Conservation (phyloP, 2,329 filamentous ascomycete species). For the Diaporthe citrichinensis region DNA sequence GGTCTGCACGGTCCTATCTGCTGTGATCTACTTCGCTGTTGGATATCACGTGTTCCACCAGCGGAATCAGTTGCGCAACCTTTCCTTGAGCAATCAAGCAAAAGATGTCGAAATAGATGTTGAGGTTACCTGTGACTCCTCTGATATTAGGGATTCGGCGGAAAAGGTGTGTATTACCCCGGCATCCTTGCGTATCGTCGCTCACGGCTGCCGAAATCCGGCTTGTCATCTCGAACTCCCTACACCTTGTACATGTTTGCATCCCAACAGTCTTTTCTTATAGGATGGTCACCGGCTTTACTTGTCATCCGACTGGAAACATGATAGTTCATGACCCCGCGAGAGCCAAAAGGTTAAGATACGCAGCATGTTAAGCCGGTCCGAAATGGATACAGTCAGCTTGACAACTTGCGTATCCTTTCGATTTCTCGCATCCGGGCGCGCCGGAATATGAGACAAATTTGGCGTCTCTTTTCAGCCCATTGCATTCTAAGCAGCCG, state of each 20-base stretch:
- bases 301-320: slow-evolving; percentile 3
- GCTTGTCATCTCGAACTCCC: background rate
- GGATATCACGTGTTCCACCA: slow-evolving; percentile 73
- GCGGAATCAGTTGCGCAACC: slow-evolving; percentile 67
- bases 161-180: slow-evolving; percentile 40
- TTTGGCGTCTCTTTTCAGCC: slow-evolving; percentile 1
- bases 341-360: background rate
- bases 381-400: background rate
- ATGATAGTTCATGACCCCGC: background rate
- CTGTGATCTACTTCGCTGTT: slow-evolving; percentile 69
- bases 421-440: background rate
- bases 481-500: background rate
- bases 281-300: background rate
- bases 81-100: slow-evolving; percentile 62
- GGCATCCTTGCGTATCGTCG: slow-evolving; percentile 33
- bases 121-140: slow-evolving; percentile 46
- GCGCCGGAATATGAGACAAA: slow-evolving; percentile 9
- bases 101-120: slow-evolving; percentile 43
- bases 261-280: background rate
- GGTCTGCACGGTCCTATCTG: slow-evolving; percentile 69
- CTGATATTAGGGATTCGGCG: slow-evolving; percentile 41
- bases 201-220: slow-evolving; percentile 7
- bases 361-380: background rate
- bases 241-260: background rate
- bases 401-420: background rate